Conservation (phyloP, 176 grass and related monocot species). For the Pontederia paniculata region DNA sequence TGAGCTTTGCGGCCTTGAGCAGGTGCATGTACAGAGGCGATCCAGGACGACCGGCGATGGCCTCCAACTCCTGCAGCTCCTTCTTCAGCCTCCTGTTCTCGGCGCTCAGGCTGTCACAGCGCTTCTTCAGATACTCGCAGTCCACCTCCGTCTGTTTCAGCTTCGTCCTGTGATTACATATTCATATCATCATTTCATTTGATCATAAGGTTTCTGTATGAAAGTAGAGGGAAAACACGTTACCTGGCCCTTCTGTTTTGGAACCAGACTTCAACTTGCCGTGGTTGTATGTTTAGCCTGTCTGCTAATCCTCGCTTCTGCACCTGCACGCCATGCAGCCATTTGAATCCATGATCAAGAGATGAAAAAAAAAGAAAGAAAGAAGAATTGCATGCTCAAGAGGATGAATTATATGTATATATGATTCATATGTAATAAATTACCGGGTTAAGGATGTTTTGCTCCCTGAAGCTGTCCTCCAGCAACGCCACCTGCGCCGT, state of each 20-base stretch:
- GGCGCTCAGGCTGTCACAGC: slow-evolving; percentile 66
- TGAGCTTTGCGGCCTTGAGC: slow-evolving; percentile 42
- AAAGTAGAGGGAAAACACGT: background rate
- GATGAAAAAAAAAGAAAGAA: background rate
- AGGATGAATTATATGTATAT: background rate
- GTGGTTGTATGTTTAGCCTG: slow-evolving; percentile 66
- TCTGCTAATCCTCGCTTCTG: slow-evolving; percentile 85
- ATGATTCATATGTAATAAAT: background rate
- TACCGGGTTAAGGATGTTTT: slow-evolving; percentile 83
- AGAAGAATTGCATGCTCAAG: background rate
- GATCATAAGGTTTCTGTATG: background rate
- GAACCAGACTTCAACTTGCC: slow-evolving; percentile 99
- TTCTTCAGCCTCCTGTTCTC: slow-evolving; percentile 80
- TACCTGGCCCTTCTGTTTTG: slow-evolving; percentile 96
- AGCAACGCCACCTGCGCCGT: slow-evolving; percentile 76
- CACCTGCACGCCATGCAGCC: slow-evolving; percentile 24
- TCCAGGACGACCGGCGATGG: slow-evolving; percentile 32
- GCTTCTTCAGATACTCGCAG: slow-evolving; percentile 73
- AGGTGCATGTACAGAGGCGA: slow-evolving; percentile 66
- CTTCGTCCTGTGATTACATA: slow-evolving; percentile 56
- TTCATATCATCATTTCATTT: too few relatives aligned
- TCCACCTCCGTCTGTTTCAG: slow-evolving; percentile 98
- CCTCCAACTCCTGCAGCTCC: slow-evolving; percentile 68
- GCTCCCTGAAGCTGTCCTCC: slow-evolving; percentile 85
- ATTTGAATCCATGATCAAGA: background rate